phyloP scores from a whole-genome alignment of 805 yeast genomes.

The Dipodascopsis uninucleata region DNA sequence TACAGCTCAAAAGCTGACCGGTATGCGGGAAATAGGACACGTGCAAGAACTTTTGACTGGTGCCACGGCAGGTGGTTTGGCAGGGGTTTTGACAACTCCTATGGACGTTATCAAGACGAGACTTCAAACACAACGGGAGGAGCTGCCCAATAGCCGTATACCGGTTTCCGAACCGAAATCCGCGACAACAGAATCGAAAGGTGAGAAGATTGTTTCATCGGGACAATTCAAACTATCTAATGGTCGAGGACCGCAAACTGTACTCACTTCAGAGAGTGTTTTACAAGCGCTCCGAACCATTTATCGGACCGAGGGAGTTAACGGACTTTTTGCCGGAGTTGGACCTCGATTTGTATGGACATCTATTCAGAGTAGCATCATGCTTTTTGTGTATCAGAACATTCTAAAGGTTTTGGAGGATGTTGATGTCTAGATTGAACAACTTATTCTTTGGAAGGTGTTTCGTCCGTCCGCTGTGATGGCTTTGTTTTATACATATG shows the following conservation, averaged over 20 bases:
- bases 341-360: constrained; percentile 98
- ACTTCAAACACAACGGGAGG: constrained; percentile 73
- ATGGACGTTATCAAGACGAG: constrained; percentile 89
- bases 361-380: constrained; percentile 86
- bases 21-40: constrained; percentile 36
- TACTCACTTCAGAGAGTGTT: constrained; percentile 15
- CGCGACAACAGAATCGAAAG: no score
- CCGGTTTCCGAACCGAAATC: no score
- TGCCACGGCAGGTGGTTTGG: constrained; percentile 92
- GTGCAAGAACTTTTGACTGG: constrained; percentile 76
- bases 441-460: no score
- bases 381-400: constrained; percentile 83
- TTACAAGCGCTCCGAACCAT: constrained; percentile 52
- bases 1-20: constrained; percentile 35
- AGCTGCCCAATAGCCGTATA: constrained; percentile 26
- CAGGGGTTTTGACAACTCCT: constrained; percentile 87
- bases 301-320: constrained; percentile 67
- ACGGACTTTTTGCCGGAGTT: constrained; percentile 86
- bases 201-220: background rate
- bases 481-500: no score
- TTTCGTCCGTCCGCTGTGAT: no score
- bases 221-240: constrained; percentile 1
- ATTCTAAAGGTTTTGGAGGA: constrained; percentile 59
- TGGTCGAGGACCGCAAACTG: no score
- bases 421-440: no score